Base-by-base conservation (phyloP, 176 grass and related monocot species). In the Puya raimondii region DNA sequence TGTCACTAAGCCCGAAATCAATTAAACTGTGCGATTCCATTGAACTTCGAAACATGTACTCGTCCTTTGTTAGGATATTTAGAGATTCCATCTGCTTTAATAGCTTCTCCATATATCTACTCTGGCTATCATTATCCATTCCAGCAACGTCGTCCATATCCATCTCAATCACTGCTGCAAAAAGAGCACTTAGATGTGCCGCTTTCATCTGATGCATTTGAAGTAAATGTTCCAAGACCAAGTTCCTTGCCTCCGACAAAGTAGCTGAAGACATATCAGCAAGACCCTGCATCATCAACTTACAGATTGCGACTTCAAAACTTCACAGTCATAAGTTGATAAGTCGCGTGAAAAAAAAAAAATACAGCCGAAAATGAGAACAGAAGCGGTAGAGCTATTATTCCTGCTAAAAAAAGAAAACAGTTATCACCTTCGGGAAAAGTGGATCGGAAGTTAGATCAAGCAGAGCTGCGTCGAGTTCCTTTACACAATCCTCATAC, bases 181-280 rank as follows among this genome's bases (percentile, higher is more conserved):
- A 51, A 76, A 96, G 48, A 82, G 92, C 49, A n/a, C 50, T 50
- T 16, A 96, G 12, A 79, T 89, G 82, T 63, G 82, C 81, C 33
- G 47, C 50, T 18, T 47, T 84, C 10, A 70, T 73, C 29, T 74
- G 50, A 12, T 72, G 59, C 48, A 71, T 56, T 70, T 89, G 85
- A 66, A 91, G 71, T 51, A 96, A 89, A 89, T 85, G 75, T 11
- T 82, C 71, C 51, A 96, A 11, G 27, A 91, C 81, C 78, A 89
- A 25, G 42, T 82, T 33, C 14, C 79, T 74, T 18, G 88, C 86
- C 12, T 29, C 49, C 15, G 78, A 85, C 13, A 91, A 81, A 2
- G 76, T 83, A 5, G 82, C 76, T 1, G 85, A 91, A 2, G 70
- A 79, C 3, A 96, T 12, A 50, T 14, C 4, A 0, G 66, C 79